Base-by-base conservation (phyloP, 768 basidiomycete species). In the Lyophyllum decastes region DNA sequence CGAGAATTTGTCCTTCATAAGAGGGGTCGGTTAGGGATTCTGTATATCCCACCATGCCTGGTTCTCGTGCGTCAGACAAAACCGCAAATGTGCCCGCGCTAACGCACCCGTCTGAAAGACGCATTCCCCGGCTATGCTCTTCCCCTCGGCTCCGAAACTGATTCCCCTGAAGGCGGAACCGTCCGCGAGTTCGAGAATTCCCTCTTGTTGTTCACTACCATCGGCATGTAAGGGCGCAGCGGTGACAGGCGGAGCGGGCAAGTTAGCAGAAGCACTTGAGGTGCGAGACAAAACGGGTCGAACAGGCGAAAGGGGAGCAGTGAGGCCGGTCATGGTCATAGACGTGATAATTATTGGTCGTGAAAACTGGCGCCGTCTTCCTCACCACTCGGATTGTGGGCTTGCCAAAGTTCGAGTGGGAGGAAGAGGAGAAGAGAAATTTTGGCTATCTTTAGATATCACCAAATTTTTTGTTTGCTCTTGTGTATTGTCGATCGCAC, bases 1-100 rank as follows among this genome's bases (percentile, higher is more conserved):
- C 87, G 58, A 99, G 89, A 69, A 99, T 98, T 74, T 98, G 97
- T 34, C 95, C 94, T 72, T 96, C 89, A 74, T 99, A 99, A 1
- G 96, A 98, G 19, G 97, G 97, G 72, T 98, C 97, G 45, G 97
- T 99, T 64, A 98, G 78, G 19, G 96, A 98, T 68, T 98, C 97
- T 35, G 94, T 94, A 74, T 99, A 99, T 27, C 97, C 97, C 55
- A 98, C 95, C 96, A 99, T 98, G 55, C 97, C 97, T 99, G 68
- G 54, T 53, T 53, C n/a, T 22, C 35, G 43, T 33, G 45, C 49
- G 54, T 59, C 52, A 60, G 51, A 52, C 24, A 55, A 57, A 58
- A 50, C 53, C 47, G 16, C 10, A 40, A 48, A n/a, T 34, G 33
- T 35, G 30, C 49, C 44, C 24, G 49, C 41, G 7, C 19, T 41